A percentile compares a stretch with the other conserved stretches of the same genome.
Evolutionary conservation across 768 basidiomycete species (phyloP).

Genomic region (Mrakia frigida): DNA sequence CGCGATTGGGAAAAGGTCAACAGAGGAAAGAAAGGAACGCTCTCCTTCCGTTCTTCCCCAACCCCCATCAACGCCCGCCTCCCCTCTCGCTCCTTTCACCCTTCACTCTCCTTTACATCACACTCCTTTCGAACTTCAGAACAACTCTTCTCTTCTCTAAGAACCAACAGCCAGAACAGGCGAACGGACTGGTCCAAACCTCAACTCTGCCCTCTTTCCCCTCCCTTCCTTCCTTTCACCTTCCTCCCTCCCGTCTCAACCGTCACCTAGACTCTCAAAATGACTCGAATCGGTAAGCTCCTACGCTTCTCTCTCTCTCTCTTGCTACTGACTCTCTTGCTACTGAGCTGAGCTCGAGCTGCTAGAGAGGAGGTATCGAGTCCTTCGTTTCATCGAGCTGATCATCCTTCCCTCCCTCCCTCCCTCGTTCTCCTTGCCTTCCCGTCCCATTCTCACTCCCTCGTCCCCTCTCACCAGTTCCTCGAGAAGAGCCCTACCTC

Average conservation of each 20-base stretch:
- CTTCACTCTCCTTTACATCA: too few relatives aligned
- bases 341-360: too few relatives aligned
- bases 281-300: not conserved
- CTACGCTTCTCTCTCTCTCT: not conserved
- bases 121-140: too few relatives aligned
- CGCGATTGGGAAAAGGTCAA: too few relatives aligned
- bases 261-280: not conserved
- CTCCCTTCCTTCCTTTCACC: not conserved
- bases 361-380: too few relatives aligned
- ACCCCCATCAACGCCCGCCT: too few relatives aligned
- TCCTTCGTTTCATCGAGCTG: not conserved
- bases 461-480: not conserved
- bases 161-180: not conserved
- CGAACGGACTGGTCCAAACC: not conserved
- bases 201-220: not conserved
- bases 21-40: too few relatives aligned
- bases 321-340: too few relatives aligned
- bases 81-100: too few relatives aligned
- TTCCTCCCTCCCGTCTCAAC: not conserved
- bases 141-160: too few relatives aligned
- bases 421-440: not conserved
- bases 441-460: not conserved
- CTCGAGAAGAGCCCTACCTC: not conserved
- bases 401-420: not conserved
- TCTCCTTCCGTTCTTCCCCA: too few relatives aligned